These are phyloP conservation scores for Candida piceae DNA, from an alignment of 805 yeast species.

Conservation along the genomic window DNA sequence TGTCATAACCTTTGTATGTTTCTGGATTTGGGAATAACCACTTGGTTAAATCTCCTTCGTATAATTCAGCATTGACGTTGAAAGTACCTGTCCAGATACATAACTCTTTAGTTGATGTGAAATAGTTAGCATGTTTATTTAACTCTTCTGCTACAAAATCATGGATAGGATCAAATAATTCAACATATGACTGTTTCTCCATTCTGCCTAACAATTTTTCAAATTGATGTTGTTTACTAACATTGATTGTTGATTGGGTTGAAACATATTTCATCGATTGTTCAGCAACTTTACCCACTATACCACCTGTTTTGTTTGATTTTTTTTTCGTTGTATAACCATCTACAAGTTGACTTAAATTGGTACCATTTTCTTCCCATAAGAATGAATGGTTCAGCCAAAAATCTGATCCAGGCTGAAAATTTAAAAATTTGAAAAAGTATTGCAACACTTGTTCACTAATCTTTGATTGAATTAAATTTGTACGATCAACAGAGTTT, in stretches of 20 bases:
- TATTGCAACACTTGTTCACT: conserved; percentile 44
- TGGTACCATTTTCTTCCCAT: conserved; percentile 44
- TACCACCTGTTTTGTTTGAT: conserved; percentile 39
- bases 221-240: conserved; percentile 26
- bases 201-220: conserved; percentile 45
- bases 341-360: conserved; percentile 34
- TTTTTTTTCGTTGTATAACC: conserved; percentile 36
- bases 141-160: conserved; percentile 43
- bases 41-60: conserved; percentile 35
- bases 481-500: conserved; percentile 46
- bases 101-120: conserved; percentile 36
- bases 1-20: conserved; percentile 47
- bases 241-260: conserved; percentile 14
- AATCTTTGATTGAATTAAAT: conserved; percentile 40
- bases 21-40: conserved; percentile 43
- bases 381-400: conserved; percentile 37
- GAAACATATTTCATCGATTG: conserved; percentile 31
- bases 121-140: conserved; percentile 35
- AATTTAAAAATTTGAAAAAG: conserved; percentile 40
- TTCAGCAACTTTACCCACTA: conserved; percentile 39
- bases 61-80: conserved; percentile 48
- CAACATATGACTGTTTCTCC: conserved; percentile 40
- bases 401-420: conserved; percentile 25
- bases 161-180: conserved; percentile 48
- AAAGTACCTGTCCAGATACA: conserved; percentile 45